Evolutionary conservation across 192 early-diverging fungal genomes (phyloP).

Genomic region (Coemansia pectinata): DNA sequence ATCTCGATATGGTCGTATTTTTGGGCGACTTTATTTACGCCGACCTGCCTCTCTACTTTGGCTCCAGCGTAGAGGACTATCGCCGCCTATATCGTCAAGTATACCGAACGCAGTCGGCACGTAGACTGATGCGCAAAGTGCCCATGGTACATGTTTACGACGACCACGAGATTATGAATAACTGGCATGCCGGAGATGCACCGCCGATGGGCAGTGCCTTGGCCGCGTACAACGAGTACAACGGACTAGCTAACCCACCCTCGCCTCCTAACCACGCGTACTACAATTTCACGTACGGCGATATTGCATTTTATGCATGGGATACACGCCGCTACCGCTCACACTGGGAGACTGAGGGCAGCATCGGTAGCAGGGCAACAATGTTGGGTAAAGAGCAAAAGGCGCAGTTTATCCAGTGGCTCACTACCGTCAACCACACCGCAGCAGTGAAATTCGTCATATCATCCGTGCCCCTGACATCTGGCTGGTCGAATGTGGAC

Average conservation of each 20-base stretch:
- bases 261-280: slow-evolving; percentile 24
- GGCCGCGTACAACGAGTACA: slow-evolving; percentile 53
- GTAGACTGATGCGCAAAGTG: slow-evolving; percentile 29
- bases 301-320: slow-evolving; percentile 54
- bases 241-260: slow-evolving; percentile 39
- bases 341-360: slow-evolving; percentile 18
- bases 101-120: slow-evolving; percentile 40
- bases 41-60: slow-evolving; percentile 53
- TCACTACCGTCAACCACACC: slow-evolving; percentile 49
- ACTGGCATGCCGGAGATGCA: slow-evolving; percentile 48
- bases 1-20: slow-evolving; percentile 49
- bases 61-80: slow-evolving; percentile 38
- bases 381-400: slow-evolving; percentile 55
- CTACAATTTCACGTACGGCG: slow-evolving; percentile 53
- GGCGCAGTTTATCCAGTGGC: slow-evolving; percentile 50
- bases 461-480: slow-evolving; percentile 52
- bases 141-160: slow-evolving; percentile 57
- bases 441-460: slow-evolving; percentile 54
- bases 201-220: slow-evolving; percentile 49
- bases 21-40: slow-evolving; percentile 61
- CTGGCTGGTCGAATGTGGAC: slow-evolving; percentile 47
- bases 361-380: slow-evolving; percentile 4
- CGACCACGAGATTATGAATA: slow-evolving; percentile 59
- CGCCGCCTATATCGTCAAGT: slow-evolving; percentile 54
- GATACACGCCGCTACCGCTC: slow-evolving; percentile 59